Evolutionary conservation across 345 rosid genomes (phyloP).

Genomic region (Camelina neglecta): DNA sequence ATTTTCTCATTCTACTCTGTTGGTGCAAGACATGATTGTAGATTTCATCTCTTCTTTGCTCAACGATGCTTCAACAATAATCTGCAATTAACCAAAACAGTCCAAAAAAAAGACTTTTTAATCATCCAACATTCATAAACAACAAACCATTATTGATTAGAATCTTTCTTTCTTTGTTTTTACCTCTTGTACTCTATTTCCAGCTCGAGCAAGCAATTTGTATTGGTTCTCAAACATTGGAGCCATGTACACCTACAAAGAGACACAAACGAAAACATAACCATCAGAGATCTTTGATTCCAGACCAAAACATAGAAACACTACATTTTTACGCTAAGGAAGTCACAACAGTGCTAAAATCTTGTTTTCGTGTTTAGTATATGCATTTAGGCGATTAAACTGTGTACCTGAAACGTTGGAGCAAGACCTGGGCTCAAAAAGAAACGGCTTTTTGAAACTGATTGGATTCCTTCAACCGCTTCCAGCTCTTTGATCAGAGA

Average conservation of each 20-base stretch:
- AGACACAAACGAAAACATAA: neutral
- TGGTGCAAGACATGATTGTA: conserved; percentile 74
- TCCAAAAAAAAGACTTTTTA: neutral
- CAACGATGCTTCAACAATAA: conserved; percentile 75
- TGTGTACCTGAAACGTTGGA: conserved; percentile 88
- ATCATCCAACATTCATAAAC: neutral
- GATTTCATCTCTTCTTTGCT: conserved; percentile 86
- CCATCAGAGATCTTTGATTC: neutral
- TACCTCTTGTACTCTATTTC: conserved; percentile 98
- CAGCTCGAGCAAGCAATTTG: conserved; percentile 90
- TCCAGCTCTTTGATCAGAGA: conserved; percentile 80
- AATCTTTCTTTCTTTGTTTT: conserved; percentile 26
- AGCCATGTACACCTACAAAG: conserved; percentile 82
- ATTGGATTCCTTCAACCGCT: conserved; percentile 71
- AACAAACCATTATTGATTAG: neutral
- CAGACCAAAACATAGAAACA: neutral
- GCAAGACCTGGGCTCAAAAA: conserved; percentile 95
- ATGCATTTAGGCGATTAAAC: neutral
- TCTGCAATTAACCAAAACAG: conserved; percentile 47
- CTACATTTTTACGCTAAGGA: neutral
- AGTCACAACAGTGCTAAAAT: neutral
- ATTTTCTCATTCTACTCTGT: conserved; percentile 56
- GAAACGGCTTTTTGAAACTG: conserved; percentile 85
- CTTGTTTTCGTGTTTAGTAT: neutral
- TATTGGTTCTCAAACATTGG: conserved; percentile 85